Percentiles rank a stretch among this genome's conserved stretches.
phyloP scores from a whole-genome alignment of 208 protist genomes.

The Giardia duodenalis region DNA sequence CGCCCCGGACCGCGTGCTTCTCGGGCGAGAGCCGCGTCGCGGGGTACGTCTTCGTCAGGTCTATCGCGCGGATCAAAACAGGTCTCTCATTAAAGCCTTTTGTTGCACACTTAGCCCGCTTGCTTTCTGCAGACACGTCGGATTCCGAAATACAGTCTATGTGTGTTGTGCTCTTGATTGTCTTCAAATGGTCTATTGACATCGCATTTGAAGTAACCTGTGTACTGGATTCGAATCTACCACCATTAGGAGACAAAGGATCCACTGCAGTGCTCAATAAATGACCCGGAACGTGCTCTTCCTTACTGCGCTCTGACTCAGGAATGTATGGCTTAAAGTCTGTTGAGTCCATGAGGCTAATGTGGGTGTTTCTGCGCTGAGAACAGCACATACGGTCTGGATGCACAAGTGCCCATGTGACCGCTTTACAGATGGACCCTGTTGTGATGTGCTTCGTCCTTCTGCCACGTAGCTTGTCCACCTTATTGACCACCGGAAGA shows the following conservation, averaged over 20 bases:
- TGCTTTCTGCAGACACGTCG: not conserved
- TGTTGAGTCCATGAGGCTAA: not conserved
- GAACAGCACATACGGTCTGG: not conserved
- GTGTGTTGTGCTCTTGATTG: not conserved
- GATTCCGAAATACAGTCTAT: not conserved
- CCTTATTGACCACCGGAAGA: not conserved
- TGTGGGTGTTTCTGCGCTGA: not conserved
- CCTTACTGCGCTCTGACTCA: not conserved
- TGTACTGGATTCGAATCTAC: too few species aligned
- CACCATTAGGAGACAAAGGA: too few species aligned
- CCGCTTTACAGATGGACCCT: not conserved
- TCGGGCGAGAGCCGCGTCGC: not conserved
- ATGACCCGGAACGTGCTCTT: too few species aligned
- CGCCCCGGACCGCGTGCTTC: conserved; percentile 27
- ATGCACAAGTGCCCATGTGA: not conserved
- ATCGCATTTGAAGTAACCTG: not conserved
- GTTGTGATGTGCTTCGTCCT: not conserved
- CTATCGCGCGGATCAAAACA: not conserved
- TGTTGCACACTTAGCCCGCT: not conserved
- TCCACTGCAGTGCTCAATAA: not conserved
- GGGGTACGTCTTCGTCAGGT: conserved; percentile 11
- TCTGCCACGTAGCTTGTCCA: not conserved
- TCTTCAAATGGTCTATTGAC: too few species aligned
- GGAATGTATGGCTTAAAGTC: not conserved
- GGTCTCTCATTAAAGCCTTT: not conserved